Percentiles rank a stretch among this genome's conserved stretches.
These are phyloP conservation scores for Aciculoconidium aculeatum DNA, from an alignment of 805 yeast genomes.

Conservation along the genomic window DNA sequence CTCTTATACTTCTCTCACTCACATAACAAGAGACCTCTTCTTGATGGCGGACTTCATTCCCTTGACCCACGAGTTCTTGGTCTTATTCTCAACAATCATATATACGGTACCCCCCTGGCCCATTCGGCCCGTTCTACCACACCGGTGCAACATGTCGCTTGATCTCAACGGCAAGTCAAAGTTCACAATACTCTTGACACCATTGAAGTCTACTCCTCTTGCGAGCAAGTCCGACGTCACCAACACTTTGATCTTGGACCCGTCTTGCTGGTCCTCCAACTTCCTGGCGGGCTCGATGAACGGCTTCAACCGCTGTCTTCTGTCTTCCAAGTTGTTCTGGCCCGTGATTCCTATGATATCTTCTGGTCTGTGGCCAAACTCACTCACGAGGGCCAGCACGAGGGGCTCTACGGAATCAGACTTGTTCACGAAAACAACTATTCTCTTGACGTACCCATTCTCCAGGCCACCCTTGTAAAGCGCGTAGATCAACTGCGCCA, in stretches of 20 bases:
- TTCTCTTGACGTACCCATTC: constrained; percentile 66
- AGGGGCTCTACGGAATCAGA: constrained; percentile 57
- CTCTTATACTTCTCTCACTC: no score
- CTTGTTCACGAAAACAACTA: constrained; percentile 78
- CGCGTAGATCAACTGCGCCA: constrained; percentile 84
- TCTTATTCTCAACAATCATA: constrained; percentile 64
- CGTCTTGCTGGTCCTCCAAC: constrained; percentile 25
- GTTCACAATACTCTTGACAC: constrained; percentile 73
- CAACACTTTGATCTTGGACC: constrained; percentile 52
- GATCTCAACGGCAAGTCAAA: constrained; percentile 84
- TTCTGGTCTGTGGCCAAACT: constrained; percentile 28
- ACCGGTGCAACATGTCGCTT: constrained; percentile 82
- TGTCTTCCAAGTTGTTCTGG: constrained; percentile 52
- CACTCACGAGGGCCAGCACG: constrained; percentile 44
- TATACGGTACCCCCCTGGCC: constrained; percentile 85
- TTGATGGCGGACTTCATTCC: constrained; percentile 70
- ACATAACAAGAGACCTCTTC: constrained; percentile 17
- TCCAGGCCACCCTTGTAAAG: constrained; percentile 82
- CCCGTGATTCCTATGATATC: constrained; percentile 66
- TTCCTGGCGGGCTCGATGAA: constrained; percentile 59
- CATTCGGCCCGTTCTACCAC: constrained; percentile 94
- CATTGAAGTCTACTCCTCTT: constrained; percentile 82
- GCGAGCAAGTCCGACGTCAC: constrained; percentile 87
- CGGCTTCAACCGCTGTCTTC: constrained; percentile 49
- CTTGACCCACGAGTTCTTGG: constrained; percentile 71